Evolutionary conservation across 2,329 filamentous ascomycete species (phyloP), one percentile per base, ranked within the genome.

Genomic region (Monosporascus sp.): DNA sequence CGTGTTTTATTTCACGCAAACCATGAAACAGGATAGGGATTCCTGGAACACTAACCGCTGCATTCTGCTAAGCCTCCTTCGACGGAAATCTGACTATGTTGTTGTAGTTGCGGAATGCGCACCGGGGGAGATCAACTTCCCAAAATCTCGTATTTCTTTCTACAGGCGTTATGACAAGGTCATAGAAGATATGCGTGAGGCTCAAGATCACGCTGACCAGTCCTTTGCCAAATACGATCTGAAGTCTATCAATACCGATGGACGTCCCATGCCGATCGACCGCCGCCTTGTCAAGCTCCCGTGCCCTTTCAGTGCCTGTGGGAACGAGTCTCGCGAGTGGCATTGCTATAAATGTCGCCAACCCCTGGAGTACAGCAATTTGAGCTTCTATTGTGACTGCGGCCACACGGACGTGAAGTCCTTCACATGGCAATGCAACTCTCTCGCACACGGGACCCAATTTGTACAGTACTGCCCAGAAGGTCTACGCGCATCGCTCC

Each of bases 71-170:
- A 55, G 48, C 14, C 44, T 55, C 9, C 50, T 55, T 15, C 27
- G 36, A 24, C 54, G 54, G 17, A 55, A 53, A 41, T 38, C 54
- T 9, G 48, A 55, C 25, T 55, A 55, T n/a, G 14, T 52, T 2
- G 54, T 55, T 37, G 54, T 25, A 14, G 54, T 25, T 3, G 54
- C 54, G 2, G 27, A 53, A 27, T 55, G 54, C 22, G 6, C 7
- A 11, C 14, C 44, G 3, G 37, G 38, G 4, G 24, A 55, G 35
- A 18, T 55, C 6, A 31, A 2, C 9, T 49, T 44, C 22, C 24
- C 36, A 5, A 53, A 46, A 8, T 27, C 48, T 22, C 48, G 54
- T 5, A 38, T 52, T 14, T 38, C 50, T 5, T 55, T 50, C 37
- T 53, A 55, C 38, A 20, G 27, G 6, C 50, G 24, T 7, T 18